Evolutionary conservation across 495 filamentous ascomycete genomes (phyloP), one percentile per base, ranked within the genome.

Genomic region (Tuber microsphaerosporum): DNA sequence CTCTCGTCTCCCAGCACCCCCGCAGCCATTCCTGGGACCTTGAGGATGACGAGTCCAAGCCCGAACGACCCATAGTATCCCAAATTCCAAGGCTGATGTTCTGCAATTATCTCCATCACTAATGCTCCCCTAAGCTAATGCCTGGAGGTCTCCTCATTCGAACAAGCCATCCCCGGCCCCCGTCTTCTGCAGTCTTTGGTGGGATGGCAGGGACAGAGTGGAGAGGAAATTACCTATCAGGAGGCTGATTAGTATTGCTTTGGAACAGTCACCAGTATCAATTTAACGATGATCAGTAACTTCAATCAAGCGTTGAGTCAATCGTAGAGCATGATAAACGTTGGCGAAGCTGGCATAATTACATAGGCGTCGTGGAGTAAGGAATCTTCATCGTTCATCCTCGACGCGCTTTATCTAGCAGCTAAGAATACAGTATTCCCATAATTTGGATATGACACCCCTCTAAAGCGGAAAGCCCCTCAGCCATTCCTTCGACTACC

Each of bases 401-500:
- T 10, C 48, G 7, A 9, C 9, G 2, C 6, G 46, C 46, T 20
- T 48, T 6, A 48, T 22, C 46, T 6, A 22, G 5, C 46, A n/a
- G 48, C 48, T n/a, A n/a, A 10, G n/a, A 56, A 56, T 56, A 56
- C 20, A n/a, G 7, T 56, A 56, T 26, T 56, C 48, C 48, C 48
- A 56, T n/a, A 56, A 56, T 22, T n/a, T 10, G 48, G 48, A n/a
- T 56, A 56, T n/a, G n/a, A 10, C 22, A 2, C 22, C 20, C 48
- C 20, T 9, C 22, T 56, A n/a, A 56, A 56, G 20, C 4, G 20
- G 22, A 12, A 48, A 22, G 1, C 48, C 20, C 48, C 19, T 20
- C 22, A 22, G 10, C 9, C 5, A 10, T 26, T 56, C 48, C 2
- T n/a, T 20, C 83, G 84, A 71, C 85, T 84, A 37, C 34, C 39